Conservation (phyloP, 164 flowering plant genomes). For the Taxillus chinensis region DNA sequence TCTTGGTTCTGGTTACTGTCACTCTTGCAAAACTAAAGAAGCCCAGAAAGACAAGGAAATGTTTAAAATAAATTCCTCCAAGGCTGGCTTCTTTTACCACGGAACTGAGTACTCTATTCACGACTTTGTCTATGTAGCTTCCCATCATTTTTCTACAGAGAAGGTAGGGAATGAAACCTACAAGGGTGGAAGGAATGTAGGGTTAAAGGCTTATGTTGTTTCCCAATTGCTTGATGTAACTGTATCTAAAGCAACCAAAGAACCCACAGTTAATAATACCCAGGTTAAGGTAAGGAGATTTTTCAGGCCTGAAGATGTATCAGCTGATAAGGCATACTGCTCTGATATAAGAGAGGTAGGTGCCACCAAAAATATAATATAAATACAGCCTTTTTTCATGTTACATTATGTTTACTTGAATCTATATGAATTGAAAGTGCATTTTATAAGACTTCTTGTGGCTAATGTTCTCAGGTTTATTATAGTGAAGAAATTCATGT, state of each 20-base stretch:
- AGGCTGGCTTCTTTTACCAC: constrained; percentile 32
- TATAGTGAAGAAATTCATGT: constrained; percentile 58
- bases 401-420: background rate
- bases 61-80: constrained; percentile 30
- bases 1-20: constrained; percentile 63
- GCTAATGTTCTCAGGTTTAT: constrained; percentile 42
- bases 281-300: constrained; percentile 62
- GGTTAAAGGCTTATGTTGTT: constrained; percentile 68
- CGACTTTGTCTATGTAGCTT: constrained; percentile 67
- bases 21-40: constrained; percentile 49
- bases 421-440: background rate
- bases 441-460: background rate
- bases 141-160: constrained; percentile 33
- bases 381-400: background rate
- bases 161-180: constrained; percentile 29
- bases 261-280: constrained; percentile 24
- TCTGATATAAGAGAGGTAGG: constrained; percentile 85
- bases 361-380: background rate
- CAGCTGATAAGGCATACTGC: constrained; percentile 69
- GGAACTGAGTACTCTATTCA: constrained; percentile 47
- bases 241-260: constrained; percentile 22
- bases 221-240: constrained; percentile 64
- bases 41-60: constrained; percentile 20
- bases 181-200: constrained; percentile 84
- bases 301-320: constrained; percentile 87